A percentile compares a stretch with the other conserved stretches of the same genome.
phyloP scores from a whole-genome alignment of 2,329 filamentous ascomycete genomes.

The Leptoxyphium fumago region DNA sequence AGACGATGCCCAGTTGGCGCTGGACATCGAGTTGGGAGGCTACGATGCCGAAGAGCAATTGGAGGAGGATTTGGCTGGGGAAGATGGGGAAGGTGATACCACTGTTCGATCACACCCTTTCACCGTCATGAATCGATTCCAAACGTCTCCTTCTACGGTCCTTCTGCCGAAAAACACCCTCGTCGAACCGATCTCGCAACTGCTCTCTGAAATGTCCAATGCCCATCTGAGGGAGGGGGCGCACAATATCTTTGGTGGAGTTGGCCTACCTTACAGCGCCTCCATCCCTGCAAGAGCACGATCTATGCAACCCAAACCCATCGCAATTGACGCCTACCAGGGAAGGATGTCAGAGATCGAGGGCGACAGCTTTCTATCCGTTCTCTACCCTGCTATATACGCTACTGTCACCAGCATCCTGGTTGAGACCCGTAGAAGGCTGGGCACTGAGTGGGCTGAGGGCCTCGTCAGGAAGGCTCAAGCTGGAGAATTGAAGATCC shows the following conservation, averaged over 20 bases:
- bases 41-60: conserved; percentile 11
- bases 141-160: conserved; percentile 58
- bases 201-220: conserved; percentile 48
- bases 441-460: conserved; percentile 57
- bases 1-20: conserved; percentile 10
- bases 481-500: conserved; percentile 46
- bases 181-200: conserved; percentile 50
- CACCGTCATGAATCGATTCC: conserved; percentile 59
- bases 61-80: conserved; percentile 13
- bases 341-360: conserved; percentile 59
- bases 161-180: conserved; percentile 58
- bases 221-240: conserved; percentile 63
- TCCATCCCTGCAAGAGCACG: conserved; percentile 47
- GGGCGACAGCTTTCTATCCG: conserved; percentile 56
- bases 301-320: conserved; percentile 46
- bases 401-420: conserved; percentile 52
- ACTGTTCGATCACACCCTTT: conserved; percentile 54
- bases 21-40: conserved; percentile 42
- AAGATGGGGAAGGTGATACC: conserved; percentile 2
- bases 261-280: conserved; percentile 60
- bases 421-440: conserved; percentile 57
- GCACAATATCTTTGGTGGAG: conserved; percentile 61
- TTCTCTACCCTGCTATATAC: conserved; percentile 56
- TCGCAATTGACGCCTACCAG: conserved; percentile 49
- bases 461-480: conserved; percentile 40